Base-by-base conservation (phyloP, 1,284 basidiomycete genomes). In the Puccinia coronata region DNA sequence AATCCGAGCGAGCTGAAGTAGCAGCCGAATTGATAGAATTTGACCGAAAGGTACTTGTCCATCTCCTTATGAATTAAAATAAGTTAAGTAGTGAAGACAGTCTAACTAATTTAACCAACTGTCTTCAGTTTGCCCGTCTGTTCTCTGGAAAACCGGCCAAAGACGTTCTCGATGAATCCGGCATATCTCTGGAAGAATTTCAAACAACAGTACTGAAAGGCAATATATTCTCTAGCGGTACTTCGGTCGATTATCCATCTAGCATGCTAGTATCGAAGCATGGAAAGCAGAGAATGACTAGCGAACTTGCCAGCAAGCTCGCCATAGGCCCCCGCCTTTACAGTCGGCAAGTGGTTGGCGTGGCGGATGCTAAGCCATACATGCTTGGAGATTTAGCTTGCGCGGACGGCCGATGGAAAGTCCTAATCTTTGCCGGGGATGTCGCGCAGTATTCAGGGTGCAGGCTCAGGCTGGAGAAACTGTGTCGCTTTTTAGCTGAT, bases 81-180 rank as follows among this genome's bases (percentile, higher is more conserved):
- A 23, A 36, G 18, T 36, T 63, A 34, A 23, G n/a, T 39, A 23
- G 28, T 28, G 11, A 69, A 5, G 9, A 18, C 41, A 70, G 31
- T 70, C 67, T 39, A 12, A 53, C 34, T 39, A 23, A 57, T 31
- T 6, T 55, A 31, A 25, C 28, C 12, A 51, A 34, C 23, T 39
- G n/a, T 36, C 12, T 28, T 12, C 49, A 91, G 83, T 93, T 91
- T 84, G 89, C 92, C 0, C 88, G 89, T 16, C 87, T 94, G 31
- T 93, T 94, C 86, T 93, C 92, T 23, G 91, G 90, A 65, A 93
- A 93, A 86, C 91, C 92, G 11, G 88, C 88, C 43, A 90, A 81
- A 69, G 80, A 75, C 36, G 80, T 75, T 18, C 71, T 81, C n/a
- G 71, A 75, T 43, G 47, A 80, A 65, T 43, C 69, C 25, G 78